A percentile compares a stretch with the other conserved stretches of the same genome.
These are phyloP conservation scores for Hymenoscyphus albidus DNA, from an alignment of 2,329 filamentous ascomycete genomes.

Conservation along the genomic window DNA sequence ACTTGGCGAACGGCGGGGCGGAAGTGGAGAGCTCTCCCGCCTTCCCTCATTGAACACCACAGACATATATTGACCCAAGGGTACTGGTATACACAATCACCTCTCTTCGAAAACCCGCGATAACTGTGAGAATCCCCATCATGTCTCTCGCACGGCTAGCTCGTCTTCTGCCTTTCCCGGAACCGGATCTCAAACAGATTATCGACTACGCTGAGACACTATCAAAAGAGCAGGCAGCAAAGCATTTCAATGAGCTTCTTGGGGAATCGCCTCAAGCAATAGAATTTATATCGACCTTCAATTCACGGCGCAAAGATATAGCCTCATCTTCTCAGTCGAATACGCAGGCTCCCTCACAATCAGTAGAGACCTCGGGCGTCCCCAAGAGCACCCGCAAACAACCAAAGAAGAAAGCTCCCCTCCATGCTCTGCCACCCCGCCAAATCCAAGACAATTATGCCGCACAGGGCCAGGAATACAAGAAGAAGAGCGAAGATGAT, in stretches of 20 bases:
- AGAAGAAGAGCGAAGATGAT: conserved; percentile 68
- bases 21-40: no score
- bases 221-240: conserved; percentile 70
- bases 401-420: conserved; percentile 56
- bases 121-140: neutral
- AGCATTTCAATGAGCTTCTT: conserved; percentile 83
- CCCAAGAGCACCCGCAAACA: conserved; percentile 47
- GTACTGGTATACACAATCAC: no score
- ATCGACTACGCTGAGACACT: conserved; percentile 77
- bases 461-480: conserved; percentile 61
- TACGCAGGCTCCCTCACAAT: conserved; percentile 9
- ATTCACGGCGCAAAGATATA: conserved; percentile 57
- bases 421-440: conserved; percentile 63
- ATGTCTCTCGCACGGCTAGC: conserved; percentile 64
- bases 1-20: no score
- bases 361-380: conserved; percentile 33
- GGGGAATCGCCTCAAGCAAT: conserved; percentile 76
- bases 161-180: conserved; percentile 76
- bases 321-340: conserved; percentile 13
- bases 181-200: conserved; percentile 78
- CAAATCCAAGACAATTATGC: conserved; percentile 60
- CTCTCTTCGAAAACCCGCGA: neutral
- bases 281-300: conserved; percentile 72
- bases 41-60: neutral
- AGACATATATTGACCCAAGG: neutral